Evolutionary conservation across 352 stramenopile species (phyloP), one percentile per base, ranked within the genome.

Genomic region (Globisporangium lucens): DNA sequence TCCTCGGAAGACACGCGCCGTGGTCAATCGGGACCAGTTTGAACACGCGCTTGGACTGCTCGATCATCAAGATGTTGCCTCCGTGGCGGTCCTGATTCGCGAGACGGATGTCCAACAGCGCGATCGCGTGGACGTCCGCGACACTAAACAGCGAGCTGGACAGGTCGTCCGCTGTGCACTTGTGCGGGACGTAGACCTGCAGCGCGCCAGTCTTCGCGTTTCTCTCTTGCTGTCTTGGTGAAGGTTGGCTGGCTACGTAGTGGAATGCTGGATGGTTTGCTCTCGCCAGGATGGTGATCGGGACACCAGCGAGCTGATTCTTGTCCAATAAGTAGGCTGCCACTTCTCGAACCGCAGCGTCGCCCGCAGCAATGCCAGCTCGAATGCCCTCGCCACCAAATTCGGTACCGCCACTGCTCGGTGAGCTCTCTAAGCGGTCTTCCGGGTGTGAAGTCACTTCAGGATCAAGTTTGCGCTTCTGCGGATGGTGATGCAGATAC

Each of bases 41-140:
- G 61, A 69, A 82, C 55, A 67, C 43, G n/a, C 51, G 51, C 68
- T 52, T 68, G 47, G n/a, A 35, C 59, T 63, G 60, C 33, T 75
- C 67, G 36, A 77, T 49, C 9, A 89, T 79, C 20, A 96, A 68
- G 12, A 96, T 59, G 68, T 96, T 96, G 35, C 87, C 87, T 22
- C 81, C 76, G 56, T 96, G 87, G 0, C 88, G 87, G 68, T 95
- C 88, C 38, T 91, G 84, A 69, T 96, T 95, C 2, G 78, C 78
- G 1, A 96, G 79, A 38, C 89, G 80, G 56, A 93, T 90, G 66
- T 96, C 89, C 1, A 96, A 71, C 17, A 93, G 74, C 1, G 85
- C 85, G 30, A 96, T 80, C 12, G 77, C 74, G 35, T 95, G 89
- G 2, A 94, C 81, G 9, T 93, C 80, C 0, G 73, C 66, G 20